phyloP scores from a whole-genome alignment of 1,284 basidiomycete genomes.

The Amylostereum areolatum region DNA sequence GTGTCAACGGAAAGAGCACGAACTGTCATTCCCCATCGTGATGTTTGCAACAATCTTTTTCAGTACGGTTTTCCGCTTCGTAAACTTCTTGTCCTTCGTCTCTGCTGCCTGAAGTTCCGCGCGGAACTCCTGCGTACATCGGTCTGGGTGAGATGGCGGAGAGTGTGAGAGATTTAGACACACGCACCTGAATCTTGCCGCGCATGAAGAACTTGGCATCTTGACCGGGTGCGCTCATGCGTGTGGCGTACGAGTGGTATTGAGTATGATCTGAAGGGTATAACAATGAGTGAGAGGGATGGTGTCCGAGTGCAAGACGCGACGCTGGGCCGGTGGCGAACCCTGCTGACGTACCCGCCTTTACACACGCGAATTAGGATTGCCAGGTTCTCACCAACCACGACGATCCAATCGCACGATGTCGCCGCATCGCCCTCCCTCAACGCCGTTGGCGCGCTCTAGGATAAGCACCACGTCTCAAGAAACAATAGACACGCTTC shows the following conservation, averaged over 20 bases:
- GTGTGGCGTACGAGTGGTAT: conserved; percentile 1
- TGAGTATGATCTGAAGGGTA: neutral
- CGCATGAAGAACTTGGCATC: conserved; percentile 89
- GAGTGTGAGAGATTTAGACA: conserved; percentile 3
- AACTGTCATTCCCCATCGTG: conserved; percentile 94
- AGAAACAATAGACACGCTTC: conserved; percentile 40
- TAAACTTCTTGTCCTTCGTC: conserved; percentile 90
- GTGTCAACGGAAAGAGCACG: conserved; percentile 31
- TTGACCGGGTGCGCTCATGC: conserved; percentile 65
- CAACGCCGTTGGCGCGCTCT: too few relatives aligned
- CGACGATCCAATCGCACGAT: too few relatives aligned
- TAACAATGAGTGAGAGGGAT: neutral
- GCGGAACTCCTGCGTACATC: conserved; percentile 62
- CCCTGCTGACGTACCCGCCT: too few relatives aligned
- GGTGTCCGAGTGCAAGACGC: too few relatives aligned
- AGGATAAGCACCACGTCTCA: conserved; percentile 20
- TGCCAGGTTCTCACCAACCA: too few relatives aligned
- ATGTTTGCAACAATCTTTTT: conserved; percentile 97
- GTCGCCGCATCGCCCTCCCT: too few relatives aligned
- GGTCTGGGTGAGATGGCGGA: conserved; percentile 12
- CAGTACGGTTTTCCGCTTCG: conserved; percentile 84
- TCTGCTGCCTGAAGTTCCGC: conserved; percentile 86
- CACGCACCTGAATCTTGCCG: conserved; percentile 82
- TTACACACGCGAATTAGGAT: too few relatives aligned
- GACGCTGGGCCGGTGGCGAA: too few relatives aligned